Conservation (phyloP, 2,329 filamentous ascomycete genomes). For the Pestalotiopsis sp. region DNA sequence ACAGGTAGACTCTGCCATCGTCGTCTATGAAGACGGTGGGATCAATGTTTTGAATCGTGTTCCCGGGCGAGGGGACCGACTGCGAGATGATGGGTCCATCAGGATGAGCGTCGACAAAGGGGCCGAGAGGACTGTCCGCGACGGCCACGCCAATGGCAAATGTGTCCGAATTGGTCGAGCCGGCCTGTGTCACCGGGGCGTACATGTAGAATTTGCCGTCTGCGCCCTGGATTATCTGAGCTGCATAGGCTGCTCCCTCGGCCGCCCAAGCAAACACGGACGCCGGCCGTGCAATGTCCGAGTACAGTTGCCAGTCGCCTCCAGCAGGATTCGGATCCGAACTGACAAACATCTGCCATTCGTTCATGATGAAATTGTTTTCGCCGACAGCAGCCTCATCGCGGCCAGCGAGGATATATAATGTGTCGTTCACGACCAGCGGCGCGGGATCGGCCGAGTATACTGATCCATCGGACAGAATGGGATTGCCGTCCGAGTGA, state of each 20-base stretch:
- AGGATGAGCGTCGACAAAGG: slow-evolving; percentile 35
- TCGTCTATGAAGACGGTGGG: slow-evolving; percentile 38
- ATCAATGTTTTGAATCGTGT: slow-evolving; percentile 40
- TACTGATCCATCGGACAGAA: slow-evolving; percentile 35
- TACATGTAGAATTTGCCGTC: slow-evolving; percentile 38
- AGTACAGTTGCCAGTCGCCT: slow-evolving; percentile 33
- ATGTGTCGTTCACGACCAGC: slow-evolving; percentile 34
- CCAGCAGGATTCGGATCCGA: slow-evolving; percentile 29
- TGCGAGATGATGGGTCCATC: slow-evolving; percentile 36
- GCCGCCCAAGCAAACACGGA: slow-evolving; percentile 35
- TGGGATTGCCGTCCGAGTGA: slow-evolving; percentile 34
- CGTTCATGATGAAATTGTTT: slow-evolving; percentile 36
- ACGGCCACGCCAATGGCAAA: slow-evolving; percentile 40
- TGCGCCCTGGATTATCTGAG: slow-evolving; percentile 33
- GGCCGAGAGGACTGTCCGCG: slow-evolving; percentile 32
- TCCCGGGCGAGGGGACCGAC: slow-evolving; percentile 28
- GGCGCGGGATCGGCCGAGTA: slow-evolving; percentile 40
- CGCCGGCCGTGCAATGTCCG: slow-evolving; percentile 27
- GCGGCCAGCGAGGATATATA: slow-evolving; percentile 37
- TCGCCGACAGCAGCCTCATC: slow-evolving; percentile 29
- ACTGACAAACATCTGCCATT: slow-evolving; percentile 36
- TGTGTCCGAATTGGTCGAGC: slow-evolving; percentile 26
- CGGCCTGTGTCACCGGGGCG: slow-evolving; percentile 31
- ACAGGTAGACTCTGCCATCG: slow-evolving; percentile 35
- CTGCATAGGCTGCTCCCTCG: slow-evolving; percentile 34